Base-by-base conservation (phyloP, 1,284 basidiomycete genomes). In the Exobasidium cylindrosporum region DNA sequence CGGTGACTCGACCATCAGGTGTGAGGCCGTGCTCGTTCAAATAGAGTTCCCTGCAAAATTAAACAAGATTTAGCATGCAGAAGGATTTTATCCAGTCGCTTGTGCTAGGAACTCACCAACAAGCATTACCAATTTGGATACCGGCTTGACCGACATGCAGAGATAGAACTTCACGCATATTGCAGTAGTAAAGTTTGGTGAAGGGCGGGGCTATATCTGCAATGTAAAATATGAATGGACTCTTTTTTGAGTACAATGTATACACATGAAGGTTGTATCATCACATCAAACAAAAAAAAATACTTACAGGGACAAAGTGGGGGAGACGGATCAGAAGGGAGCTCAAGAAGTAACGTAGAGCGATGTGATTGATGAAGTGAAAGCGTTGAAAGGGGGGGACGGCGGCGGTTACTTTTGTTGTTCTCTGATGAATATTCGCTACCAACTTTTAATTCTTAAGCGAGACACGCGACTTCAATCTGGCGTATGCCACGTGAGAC, bases 11-110 rank as follows among this genome's bases (percentile, higher is more conserved):
- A 49, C 79, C 79, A 61, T 80, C 79, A 47, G 77, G 78, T 60
- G 71, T 74, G 73, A 99, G 86, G 80, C 94, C 94, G 82, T 99
- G 96, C 84, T 99, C 96, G 76, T 95, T 87, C 72, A 93, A 96
- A 85, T 99, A 98, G 69, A 98, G 87, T 62, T 75, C 46, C 35
- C 35, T 40, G 17, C 17, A 40, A 17, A 40, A 7, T 7, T 40
- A 7, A 40, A 50, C 28, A 24, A 21, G 47, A 24, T 14, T 30
- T 50, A 30, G 7, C n/a, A 21, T n/a, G 6, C 23, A 14, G 35
- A 40, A 40, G 35, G 10, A 40, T 10, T 40, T 40, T 17, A 10
- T 40, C 35, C 7, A 17, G 65, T 70, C 83, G 97, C 94, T n/a
- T n/a, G n/a, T n/a, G n/a, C n/a, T n/a, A n/a, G n/a, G n/a, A n/a